Base-by-base conservation (phyloP, 148 eudicot genomes). In the Arctostaphylos glauca region DNA sequence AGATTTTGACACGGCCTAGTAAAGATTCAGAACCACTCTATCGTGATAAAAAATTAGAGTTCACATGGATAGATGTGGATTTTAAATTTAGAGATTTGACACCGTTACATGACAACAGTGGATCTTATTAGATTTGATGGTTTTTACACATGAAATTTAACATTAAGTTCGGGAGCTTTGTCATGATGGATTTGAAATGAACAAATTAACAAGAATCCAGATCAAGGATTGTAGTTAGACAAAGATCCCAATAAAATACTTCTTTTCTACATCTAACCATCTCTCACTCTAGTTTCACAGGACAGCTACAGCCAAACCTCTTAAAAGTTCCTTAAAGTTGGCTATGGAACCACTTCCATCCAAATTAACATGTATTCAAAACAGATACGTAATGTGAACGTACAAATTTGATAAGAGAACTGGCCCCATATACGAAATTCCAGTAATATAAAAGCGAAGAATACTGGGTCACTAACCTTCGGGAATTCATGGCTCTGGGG, bases 401-500 rank as follows among this genome's bases (percentile, higher is more conserved):
- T 23, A 14, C 13, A 49, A 31, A 80, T 70, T 67, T 21, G 46
- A 71, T 38, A 41, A 67, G 43, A 41, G 41, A 19, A 9, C 60
- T 31, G 19, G 5, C 7, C 48, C 38, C 19, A 23, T 5, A 9
- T 25, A 50, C 0, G 21, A 82, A 41, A 76, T 48, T 16, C 25
- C 18, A 49, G 13, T 14, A 73, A 48, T 43, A 23, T 8, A 5
- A 55, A 70, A 9, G 53, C 13, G 38, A 16, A 9, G 70, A 71
- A 31, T 31, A 31, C 7, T 31, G 74, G 59, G 44, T 18, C 9
- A 60, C 86, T 23, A 78, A 89, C 94, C 94, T 91, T 86, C 92
- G 87, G 38, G 93, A 84, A 83, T 88, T 88, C 93, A 91, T 88
- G 50, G 86, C 67, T 73, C 47, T 66, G 48, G 48, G 50, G 77